A percentile compares a stretch with the other conserved stretches of the same genome.
Evolutionary conservation across 129 eudicot genomes (phyloP).

Genomic region (Centrapalus pauciflorus): DNA sequence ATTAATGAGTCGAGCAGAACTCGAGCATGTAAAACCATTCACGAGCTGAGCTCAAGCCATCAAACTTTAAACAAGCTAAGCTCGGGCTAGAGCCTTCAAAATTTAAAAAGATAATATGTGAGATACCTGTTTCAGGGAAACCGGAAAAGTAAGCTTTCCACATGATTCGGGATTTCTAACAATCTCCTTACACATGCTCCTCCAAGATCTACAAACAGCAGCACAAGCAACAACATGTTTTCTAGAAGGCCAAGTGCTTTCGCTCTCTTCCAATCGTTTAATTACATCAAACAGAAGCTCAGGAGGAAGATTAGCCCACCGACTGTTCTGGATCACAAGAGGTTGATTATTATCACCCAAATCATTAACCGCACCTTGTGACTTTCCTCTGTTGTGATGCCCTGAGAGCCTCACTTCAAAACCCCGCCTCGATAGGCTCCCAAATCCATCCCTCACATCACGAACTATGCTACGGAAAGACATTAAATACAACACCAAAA

Average conservation of each 20-base stretch:
- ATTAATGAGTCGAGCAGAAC: no score
- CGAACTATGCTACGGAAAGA: slow-evolving; percentile 88
- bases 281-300: slow-evolving; percentile 40
- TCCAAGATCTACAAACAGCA: slow-evolving; percentile 82
- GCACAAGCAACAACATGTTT: slow-evolving; percentile 63
- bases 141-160: slow-evolving; percentile 84
- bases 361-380: slow-evolving; percentile 36
- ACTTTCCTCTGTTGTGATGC: slow-evolving; percentile 50
- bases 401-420: slow-evolving; percentile 70
- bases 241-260: slow-evolving; percentile 44
- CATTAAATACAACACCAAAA: slow-evolving; percentile 43
- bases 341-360: slow-evolving; percentile 27
- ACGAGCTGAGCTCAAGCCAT: no score
- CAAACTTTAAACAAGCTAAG: no score
- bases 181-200: slow-evolving; percentile 83
- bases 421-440: slow-evolving; percentile 74
- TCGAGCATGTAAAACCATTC: no score
- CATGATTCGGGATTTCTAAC: slow-evolving; percentile 68
- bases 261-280: slow-evolving; percentile 41
- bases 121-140: slow-evolving; percentile 74
- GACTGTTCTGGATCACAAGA: slow-evolving; percentile 31
- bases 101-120: no score
- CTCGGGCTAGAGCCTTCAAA: no score
- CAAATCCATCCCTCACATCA: slow-evolving; percentile 77
- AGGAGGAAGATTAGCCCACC: slow-evolving; percentile 45